Conservation (phyloP, 768 basidiomycete genomes). For the Hypholoma sublateritium region DNA sequence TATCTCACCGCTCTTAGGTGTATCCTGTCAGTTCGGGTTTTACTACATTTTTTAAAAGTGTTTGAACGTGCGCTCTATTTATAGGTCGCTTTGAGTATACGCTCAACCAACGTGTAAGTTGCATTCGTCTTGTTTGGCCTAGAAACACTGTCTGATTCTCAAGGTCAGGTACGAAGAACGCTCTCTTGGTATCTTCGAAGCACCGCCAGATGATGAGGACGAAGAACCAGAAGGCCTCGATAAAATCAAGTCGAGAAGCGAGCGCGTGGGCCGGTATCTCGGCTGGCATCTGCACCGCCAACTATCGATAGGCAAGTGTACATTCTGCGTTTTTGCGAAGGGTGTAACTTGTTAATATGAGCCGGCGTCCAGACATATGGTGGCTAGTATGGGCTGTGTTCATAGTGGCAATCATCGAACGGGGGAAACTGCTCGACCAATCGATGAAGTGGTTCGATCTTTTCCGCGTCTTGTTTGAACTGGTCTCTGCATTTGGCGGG, state of each 20-base stretch:
- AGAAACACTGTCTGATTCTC: not conserved
- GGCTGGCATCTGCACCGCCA: conserved; percentile 67
- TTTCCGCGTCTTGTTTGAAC: conserved; percentile 58
- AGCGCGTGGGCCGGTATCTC: conserved; percentile 45
- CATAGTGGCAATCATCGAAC: conserved; percentile 70
- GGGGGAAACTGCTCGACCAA: conserved; percentile 52
- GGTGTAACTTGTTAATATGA: not conserved
- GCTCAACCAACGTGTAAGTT: conserved; percentile 58
- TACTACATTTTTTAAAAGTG: not conserved
- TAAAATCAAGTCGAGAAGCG: conserved; percentile 31
- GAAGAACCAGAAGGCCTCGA: conserved; percentile 44
- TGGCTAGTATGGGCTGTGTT: conserved; percentile 78
- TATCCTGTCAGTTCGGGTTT: conserved; percentile 35
- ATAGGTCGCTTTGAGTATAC: conserved; percentile 61
- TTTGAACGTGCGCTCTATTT: not conserved
- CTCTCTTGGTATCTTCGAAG: conserved; percentile 67
- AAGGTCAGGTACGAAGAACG: conserved; percentile 60
- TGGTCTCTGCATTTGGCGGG: conserved; percentile 67
- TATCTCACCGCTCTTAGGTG: conserved; percentile 26
- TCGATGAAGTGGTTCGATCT: conserved; percentile 64
- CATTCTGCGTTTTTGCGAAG: not conserved
- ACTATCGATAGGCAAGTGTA: conserved; percentile 47
- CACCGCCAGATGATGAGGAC: conserved; percentile 46
- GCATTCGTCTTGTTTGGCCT: not conserved
- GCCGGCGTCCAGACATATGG: conserved; percentile 60